Conservation (phyloP, 2,329 filamentous ascomycete genomes). For the Lachnellula willkommii region DNA sequence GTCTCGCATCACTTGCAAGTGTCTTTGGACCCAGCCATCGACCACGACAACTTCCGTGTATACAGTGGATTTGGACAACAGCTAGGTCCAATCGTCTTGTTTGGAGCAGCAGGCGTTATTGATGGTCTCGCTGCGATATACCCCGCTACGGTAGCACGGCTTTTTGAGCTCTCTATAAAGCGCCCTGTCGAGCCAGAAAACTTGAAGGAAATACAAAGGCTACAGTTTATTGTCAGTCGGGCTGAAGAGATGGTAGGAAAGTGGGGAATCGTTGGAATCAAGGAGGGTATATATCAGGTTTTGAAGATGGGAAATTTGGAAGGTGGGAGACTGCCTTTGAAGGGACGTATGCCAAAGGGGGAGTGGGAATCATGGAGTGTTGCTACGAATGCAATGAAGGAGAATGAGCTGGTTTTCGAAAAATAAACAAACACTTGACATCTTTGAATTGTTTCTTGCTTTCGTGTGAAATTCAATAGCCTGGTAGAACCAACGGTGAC, state of each 20-base stretch:
- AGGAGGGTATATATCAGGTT: conserved; percentile 53
- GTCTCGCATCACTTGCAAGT: conserved; percentile 57
- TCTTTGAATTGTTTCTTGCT: neutral
- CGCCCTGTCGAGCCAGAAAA: conserved; percentile 35
- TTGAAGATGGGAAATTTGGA: conserved; percentile 51
- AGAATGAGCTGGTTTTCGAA: conserved; percentile 5
- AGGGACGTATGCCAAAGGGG: conserved; percentile 47
- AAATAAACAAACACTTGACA: neutral
- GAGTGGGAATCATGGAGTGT: conserved; percentile 44
- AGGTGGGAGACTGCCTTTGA: conserved; percentile 52
- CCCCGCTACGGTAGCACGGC: conserved; percentile 50
- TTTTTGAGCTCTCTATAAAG: conserved; percentile 44
- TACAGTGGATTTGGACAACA: conserved; percentile 61
- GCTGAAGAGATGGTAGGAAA: conserved; percentile 55
- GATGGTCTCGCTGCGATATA: conserved; percentile 61
- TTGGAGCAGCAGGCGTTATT: conserved; percentile 59
- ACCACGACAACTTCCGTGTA: conserved; percentile 51
- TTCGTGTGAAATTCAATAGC: too few species aligned
- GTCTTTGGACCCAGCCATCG: conserved; percentile 51
- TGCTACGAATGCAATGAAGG: conserved; percentile 12
- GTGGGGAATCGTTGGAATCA: conserved; percentile 57
- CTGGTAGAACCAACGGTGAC: too few species aligned
- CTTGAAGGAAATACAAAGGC: conserved; percentile 42
- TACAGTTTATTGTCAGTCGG: conserved; percentile 55
- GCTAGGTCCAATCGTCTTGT: conserved; percentile 53